These are phyloP conservation scores for Funneliformis mosseae DNA, from an alignment of 192 early-diverging fungal species.

Conservation along the genomic window DNA sequence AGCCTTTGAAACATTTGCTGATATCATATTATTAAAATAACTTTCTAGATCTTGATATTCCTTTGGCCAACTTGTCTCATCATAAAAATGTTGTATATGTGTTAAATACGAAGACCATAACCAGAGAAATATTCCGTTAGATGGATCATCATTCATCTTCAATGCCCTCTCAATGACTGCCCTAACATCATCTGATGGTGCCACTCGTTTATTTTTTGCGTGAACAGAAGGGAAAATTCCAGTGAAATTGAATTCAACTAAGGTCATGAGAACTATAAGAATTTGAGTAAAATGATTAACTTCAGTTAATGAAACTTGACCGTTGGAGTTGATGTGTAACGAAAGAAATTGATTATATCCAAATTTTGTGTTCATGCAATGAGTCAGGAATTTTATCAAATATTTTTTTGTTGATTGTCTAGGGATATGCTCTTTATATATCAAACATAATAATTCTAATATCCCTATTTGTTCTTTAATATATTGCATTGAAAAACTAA, in stretches of 20 bases:
- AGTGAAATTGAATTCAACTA: slow-evolving; percentile 14
- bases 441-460: slow-evolving; percentile 16
- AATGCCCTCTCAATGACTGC: background rate
- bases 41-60: slow-evolving; percentile 9
- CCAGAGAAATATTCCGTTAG: slow-evolving; percentile 25
- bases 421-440: background rate
- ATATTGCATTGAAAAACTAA: slow-evolving; percentile 5
- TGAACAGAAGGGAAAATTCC: background rate
- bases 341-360: slow-evolving; percentile 2
- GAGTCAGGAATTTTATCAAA: background rate
- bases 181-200: slow-evolving; percentile 7
- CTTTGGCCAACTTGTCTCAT: slow-evolving; percentile 7
- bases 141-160: background rate
- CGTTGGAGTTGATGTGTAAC: background rate
- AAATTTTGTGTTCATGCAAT: slow-evolving; percentile 7
- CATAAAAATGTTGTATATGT: slow-evolving; percentile 7
- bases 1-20: background rate
- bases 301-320: background rate
- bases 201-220: background rate
- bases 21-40: slow-evolving; percentile 1
- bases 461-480: slow-evolving; percentile 21
- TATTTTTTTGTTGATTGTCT: background rate
- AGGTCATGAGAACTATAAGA: background rate
- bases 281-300: slow-evolving; percentile 18
- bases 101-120: slow-evolving; percentile 20